phyloP scores from a whole-genome alignment of 2,329 filamentous ascomycete genomes.

The Neocatenulostroma microsporum region DNA sequence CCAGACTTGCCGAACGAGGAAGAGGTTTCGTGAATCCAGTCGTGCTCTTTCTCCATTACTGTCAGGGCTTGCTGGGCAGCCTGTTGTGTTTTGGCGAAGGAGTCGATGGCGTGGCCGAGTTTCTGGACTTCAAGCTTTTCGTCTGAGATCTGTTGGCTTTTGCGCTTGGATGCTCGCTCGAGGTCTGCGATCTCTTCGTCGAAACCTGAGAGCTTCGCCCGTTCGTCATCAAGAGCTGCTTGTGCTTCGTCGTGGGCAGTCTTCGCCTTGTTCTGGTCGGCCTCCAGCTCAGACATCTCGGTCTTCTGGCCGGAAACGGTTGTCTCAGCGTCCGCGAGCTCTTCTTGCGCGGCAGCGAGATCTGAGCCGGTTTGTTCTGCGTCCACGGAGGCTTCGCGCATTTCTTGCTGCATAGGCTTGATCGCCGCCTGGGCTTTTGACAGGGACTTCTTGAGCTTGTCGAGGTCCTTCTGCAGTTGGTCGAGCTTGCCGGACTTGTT shows the following conservation, averaged over 20 bases:
- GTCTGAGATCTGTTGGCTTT: conserved; percentile 79
- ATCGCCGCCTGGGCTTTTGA: conserved; percentile 69
- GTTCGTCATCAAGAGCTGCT: conserved; percentile 78
- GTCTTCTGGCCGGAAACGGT: conserved; percentile 71
- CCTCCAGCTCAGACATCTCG: conserved; percentile 65
- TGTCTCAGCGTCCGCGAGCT: conserved; percentile 71
- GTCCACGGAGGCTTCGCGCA: conserved; percentile 81
- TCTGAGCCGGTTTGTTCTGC: conserved; percentile 80
- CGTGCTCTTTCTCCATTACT: conserved; percentile 77
- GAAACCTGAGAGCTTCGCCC: conserved; percentile 84
- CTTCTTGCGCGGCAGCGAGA: conserved; percentile 78
- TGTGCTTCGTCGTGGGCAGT: conserved; percentile 75
- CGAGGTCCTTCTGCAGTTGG: conserved; percentile 76
- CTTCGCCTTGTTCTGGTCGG: conserved; percentile 63
- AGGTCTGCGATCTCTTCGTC: conserved; percentile 86
- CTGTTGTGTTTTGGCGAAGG: conserved; percentile 87
- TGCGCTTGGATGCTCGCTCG: conserved; percentile 74
- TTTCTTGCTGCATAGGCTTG: conserved; percentile 83
- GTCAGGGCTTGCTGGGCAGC: conserved; percentile 65
- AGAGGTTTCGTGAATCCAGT: conserved; percentile 90
- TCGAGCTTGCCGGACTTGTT: conserved; percentile 96
- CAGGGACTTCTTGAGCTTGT: conserved; percentile 70
- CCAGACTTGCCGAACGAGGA: conserved; percentile 83
- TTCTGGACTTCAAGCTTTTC: conserved; percentile 91
- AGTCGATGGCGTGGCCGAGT: conserved; percentile 85